A percentile compares a stretch with the other conserved stretches of the same genome.
These are phyloP conservation scores for Scheffersomyces illinoinensis DNA, from an alignment of 1,139 yeast species.

Conservation along the genomic window DNA sequence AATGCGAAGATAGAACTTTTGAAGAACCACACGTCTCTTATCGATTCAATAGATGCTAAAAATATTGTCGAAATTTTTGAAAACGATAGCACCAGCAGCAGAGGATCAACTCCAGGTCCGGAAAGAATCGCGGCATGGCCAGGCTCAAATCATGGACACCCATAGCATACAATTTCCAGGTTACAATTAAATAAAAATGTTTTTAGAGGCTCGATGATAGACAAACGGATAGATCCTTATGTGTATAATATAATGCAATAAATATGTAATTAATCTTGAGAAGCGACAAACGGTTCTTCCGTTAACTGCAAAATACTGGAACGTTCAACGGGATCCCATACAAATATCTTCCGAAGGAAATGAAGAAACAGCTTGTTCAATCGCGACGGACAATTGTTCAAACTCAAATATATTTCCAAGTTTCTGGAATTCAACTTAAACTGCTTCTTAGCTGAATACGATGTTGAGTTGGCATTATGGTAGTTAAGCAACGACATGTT, in stretches of 20 bases:
- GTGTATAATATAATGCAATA: background rate
- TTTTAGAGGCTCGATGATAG: background rate
- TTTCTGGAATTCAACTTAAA: conserved; percentile 30
- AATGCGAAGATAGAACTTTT: conserved; percentile 13
- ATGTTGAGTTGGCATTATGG: conserved; percentile 15
- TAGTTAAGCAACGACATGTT: conserved; percentile 31
- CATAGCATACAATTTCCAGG: conserved; percentile 22
- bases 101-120: conserved; percentile 35
- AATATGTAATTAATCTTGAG: background rate
- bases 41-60: conserved; percentile 16
- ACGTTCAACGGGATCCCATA: conserved; percentile 58
- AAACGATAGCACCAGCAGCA: conserved; percentile 20
- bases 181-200: too few relatives aligned
- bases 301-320: conserved; percentile 45
- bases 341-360: conserved; percentile 43
- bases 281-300: conserved; percentile 21
- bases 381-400: conserved; percentile 26
- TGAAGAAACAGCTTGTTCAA: conserved; percentile 19
- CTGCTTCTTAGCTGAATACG: conserved; percentile 20
- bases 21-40: conserved; percentile 17
- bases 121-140: conserved; percentile 65
- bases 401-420: conserved; percentile 46
- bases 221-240: background rate
- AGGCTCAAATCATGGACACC: conserved; percentile 67
- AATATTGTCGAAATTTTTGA: conserved; percentile 20